Evolutionary conservation across 257 asterid species (phyloP).

Genomic region (Solanum bulbocastanum): DNA sequence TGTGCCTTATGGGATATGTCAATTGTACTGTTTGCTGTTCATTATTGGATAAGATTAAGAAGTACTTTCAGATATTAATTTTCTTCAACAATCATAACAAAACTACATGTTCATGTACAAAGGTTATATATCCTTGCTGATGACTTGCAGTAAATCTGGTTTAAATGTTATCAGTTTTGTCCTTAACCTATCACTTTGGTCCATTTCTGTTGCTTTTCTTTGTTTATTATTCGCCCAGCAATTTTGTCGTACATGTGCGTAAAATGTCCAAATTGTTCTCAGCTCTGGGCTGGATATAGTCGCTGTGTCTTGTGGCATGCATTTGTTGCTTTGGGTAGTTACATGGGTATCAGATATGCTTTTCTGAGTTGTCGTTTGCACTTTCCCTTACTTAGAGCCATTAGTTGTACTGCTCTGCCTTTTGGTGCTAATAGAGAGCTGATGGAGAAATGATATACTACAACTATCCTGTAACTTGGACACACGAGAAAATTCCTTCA

Average conservation of each 20-base stretch:
- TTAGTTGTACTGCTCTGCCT: neutral
- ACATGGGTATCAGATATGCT: neutral
- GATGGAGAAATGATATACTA: neutral
- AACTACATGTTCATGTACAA: neutral
- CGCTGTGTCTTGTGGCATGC: neutral
- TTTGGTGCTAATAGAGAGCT: neutral
- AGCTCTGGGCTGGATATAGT: neutral
- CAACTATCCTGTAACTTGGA: neutral
- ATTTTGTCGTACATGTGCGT: neutral
- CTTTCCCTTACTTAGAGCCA: neutral
- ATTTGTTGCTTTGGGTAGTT: neutral
- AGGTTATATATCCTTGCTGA: neutral
- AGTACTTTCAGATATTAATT: neutral
- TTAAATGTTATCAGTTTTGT: neutral
- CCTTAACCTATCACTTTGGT: neutral
- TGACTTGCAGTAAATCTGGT: neutral
- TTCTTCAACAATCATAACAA: neutral
- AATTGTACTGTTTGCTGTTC: neutral
- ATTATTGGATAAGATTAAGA: neutral
- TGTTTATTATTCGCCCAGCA: neutral
- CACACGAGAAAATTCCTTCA: neutral
- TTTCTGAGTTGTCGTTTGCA: neutral
- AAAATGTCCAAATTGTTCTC: neutral
- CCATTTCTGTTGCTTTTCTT: neutral
- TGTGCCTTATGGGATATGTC: neutral